A percentile compares a stretch with the other conserved stretches of the same genome.
These are phyloP conservation scores for Stenocarpella maydis DNA, from an alignment of 2,329 filamentous ascomycete species.

Conservation along the genomic window DNA sequence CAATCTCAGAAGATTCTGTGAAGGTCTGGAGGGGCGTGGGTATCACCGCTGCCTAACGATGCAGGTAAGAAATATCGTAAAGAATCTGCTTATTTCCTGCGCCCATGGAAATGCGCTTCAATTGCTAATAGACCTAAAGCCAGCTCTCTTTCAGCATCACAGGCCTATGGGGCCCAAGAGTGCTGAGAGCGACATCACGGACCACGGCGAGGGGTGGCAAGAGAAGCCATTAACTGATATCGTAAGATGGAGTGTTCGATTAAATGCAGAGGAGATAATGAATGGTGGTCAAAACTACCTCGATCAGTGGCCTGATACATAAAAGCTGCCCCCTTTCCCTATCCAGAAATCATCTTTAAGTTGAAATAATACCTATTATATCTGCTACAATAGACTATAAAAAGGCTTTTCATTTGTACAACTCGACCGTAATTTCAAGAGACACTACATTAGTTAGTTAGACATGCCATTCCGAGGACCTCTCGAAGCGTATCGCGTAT, in stretches of 20 bases:
- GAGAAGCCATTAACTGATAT: constrained; percentile 45
- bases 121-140: constrained; percentile 35
- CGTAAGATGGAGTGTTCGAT: constrained; percentile 49
- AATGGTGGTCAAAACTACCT: constrained; percentile 44
- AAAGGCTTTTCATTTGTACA: no score
- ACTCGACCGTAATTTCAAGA: no score
- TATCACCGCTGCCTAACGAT: constrained; percentile 51
- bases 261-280: constrained; percentile 51
- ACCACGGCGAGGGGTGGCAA: constrained; percentile 44
- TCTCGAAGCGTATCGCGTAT: not conserved
- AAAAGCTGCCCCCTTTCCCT: not conserved
- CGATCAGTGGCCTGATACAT: constrained; percentile 43
- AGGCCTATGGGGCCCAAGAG: constrained; percentile 47
- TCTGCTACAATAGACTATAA: not conserved
- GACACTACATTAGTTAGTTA: no score
- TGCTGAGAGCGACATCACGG: constrained; percentile 48
- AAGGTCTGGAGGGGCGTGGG: constrained; percentile 45
- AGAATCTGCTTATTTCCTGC: not conserved
- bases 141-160: constrained; percentile 57
- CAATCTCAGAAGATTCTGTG: constrained; percentile 52
- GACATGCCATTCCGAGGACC: not conserved
- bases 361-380: rapidly evolving
- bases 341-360: not conserved
- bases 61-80: constrained; percentile 34
- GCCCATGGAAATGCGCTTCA: no score